phyloP scores from a whole-genome alignment of 257 asterid species.

The Rhazya stricta region DNA sequence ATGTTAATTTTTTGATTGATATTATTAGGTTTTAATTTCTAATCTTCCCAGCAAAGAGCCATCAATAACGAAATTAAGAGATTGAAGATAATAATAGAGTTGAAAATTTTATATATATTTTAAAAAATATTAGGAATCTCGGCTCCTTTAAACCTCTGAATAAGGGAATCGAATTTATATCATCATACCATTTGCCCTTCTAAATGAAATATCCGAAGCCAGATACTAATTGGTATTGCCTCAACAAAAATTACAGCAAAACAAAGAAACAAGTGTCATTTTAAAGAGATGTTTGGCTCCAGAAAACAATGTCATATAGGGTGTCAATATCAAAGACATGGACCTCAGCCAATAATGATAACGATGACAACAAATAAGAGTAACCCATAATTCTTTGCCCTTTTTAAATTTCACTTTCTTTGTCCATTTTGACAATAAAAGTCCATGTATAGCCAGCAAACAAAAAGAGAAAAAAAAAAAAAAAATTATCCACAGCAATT shows the following conservation, averaged over 20 bases:
- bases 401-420: not conserved
- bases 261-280: not conserved
- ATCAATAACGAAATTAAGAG: no score
- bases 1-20: not conserved
- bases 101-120: no score
- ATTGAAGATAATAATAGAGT: no score
- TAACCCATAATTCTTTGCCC: not conserved
- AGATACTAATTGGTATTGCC: no score
- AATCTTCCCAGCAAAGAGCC: no score
- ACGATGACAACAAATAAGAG: not conserved
- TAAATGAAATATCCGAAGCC: no score
- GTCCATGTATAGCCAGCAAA: not conserved
- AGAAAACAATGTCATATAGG: slow-evolving; percentile 5
- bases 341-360: not conserved
- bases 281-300: not conserved
- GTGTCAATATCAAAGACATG: not conserved
- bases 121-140: no score
- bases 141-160: no score
- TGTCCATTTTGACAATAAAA: not conserved
- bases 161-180: no score
- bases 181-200: no score
- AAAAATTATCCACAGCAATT: not conserved
- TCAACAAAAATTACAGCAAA: not conserved
- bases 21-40: no score
- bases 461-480: no score